Base-by-base conservation (phyloP, 352 stramenopile species). In the Phytophthora podocarpi region DNA sequence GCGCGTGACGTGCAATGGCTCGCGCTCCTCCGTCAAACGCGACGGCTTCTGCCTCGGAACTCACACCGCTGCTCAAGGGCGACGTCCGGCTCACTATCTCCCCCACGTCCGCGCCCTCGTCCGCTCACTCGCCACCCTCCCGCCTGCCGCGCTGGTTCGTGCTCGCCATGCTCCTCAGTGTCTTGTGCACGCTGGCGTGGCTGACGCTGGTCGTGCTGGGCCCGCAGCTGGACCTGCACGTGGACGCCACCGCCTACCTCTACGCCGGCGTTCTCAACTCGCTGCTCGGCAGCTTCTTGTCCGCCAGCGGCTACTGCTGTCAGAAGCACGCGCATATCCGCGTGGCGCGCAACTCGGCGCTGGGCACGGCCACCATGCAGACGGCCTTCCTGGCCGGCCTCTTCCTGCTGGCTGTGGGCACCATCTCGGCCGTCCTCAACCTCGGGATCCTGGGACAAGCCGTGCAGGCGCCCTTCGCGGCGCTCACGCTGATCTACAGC, bases 401-500 rank as follows among this genome's bases (percentile, higher is more conserved):
- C 30, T 70, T 90, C 1, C 62, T 92, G 36, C 59, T 92, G 11
- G 75, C 70, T 0, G 58, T 92, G 8, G 83, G 83, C 55, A 92
- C 83, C 32, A 64, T 89, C 47, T 92, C 83, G 5, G 83, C 83
- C 5, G 74, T 92, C 15, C 39, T 88, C 24, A 92, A 92, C 59
- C 67, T 92, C 15, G 78, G 79, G 3, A 87, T 90, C 48, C 77
- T 92, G 20, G 83, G 83, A 3, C 83, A 92, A 47, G 83, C 83
- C 9, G 81, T 92, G 26, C 83, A 92, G 30, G 83, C 83, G 11
- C 83, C 83, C n/a, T 92, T 92, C 30, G 83, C 83, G 10, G 83
- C 83, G 24, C 80, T 92, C 36, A 92, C 83, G 27, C 74, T 92
- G 46, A 89, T 92, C 55, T 90, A 92, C 69, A 92, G 79, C 30